Evolutionary conservation across 176 grass and related monocot species (phyloP).

Genomic region (Puccinellia tenuiflora): DNA sequence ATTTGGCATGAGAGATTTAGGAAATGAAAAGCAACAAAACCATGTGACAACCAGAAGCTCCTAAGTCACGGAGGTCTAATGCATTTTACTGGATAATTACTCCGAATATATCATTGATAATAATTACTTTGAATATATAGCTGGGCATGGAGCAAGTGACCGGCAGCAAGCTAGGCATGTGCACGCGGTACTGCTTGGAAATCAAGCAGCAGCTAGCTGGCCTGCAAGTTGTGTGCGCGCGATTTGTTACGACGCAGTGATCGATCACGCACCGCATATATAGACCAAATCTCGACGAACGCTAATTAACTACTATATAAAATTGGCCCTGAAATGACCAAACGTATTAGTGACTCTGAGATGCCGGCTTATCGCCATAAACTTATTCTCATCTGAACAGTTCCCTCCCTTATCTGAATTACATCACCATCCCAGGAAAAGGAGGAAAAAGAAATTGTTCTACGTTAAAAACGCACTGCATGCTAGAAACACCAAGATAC

Average conservation of each 20-base stretch:
- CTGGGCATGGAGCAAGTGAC: not conserved
- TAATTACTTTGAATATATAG: not conserved
- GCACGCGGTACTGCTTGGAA: not conserved
- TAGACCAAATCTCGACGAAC: conserved; percentile 43
- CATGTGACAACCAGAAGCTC: not conserved
- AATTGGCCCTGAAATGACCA: conserved; percentile 39
- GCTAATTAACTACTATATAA: conserved; percentile 27
- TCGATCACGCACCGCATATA: conserved; percentile 7
- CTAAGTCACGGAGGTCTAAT: not conserved
- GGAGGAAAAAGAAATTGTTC: not conserved
- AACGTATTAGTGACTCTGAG: conserved; percentile 48
- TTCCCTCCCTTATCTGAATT: conserved; percentile 32
- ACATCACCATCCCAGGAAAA: not conserved
- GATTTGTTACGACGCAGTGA: not conserved
- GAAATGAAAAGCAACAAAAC: not conserved
- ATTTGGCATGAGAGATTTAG: not conserved
- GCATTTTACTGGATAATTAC: not conserved
- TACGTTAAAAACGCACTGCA: conserved; percentile 14
- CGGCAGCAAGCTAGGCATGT: not conserved
- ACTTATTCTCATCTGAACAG: conserved; percentile 30
- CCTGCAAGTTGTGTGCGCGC: conserved; percentile 9
- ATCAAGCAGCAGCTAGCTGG: conserved; percentile 7
- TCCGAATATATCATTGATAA: not conserved
- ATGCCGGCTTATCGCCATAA: conserved; percentile 50
- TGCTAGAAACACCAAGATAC: conserved; percentile 1